Percentiles rank a stretch among this genome's conserved stretches.
Evolutionary conservation across 2,329 filamentous ascomycete genomes (phyloP).

Genomic region (Dothideomycetes sp.): DNA sequence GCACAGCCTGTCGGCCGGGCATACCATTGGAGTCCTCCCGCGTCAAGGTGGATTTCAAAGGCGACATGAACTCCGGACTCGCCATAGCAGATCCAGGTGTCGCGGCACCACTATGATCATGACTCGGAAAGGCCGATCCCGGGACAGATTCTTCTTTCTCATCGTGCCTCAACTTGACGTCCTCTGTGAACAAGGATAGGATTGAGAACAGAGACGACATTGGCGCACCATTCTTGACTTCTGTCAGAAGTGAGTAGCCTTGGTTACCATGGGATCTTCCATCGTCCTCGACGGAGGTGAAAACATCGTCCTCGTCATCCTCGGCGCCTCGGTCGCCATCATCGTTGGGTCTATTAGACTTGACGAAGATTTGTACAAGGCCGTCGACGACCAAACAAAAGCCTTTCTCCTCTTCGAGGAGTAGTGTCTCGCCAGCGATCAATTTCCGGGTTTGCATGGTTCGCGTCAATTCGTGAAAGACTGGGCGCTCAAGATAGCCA

Average conservation of each 20-base stretch:
- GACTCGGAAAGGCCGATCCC: not conserved
- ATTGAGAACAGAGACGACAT: conserved; percentile 99
- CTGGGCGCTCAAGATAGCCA: conserved; percentile 87
- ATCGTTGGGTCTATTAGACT: conserved; percentile 54
- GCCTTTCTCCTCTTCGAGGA: conserved; percentile 93
- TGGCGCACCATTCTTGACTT: conserved; percentile 93
- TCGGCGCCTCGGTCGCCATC: conserved; percentile 29
- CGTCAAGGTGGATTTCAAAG: not conserved
- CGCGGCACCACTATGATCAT: conserved; percentile 9
- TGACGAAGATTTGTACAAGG: conserved; percentile 94
- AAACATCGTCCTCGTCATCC: conserved; percentile 17
- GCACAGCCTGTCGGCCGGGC: conserved; percentile 37
- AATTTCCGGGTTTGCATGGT: conserved; percentile 98
- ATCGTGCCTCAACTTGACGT: conserved; percentile 66
- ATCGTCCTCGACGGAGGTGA: conserved; percentile 43
- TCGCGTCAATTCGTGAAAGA: conserved; percentile 93
- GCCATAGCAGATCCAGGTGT: conserved; percentile 28
- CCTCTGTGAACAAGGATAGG: conserved; percentile 91
- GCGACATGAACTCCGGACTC: conserved; percentile 22
- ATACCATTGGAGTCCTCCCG: not conserved
- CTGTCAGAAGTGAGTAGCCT: conserved; percentile 87
- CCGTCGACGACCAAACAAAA: conserved; percentile 97
- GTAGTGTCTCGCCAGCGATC: conserved; percentile 88
- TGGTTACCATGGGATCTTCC: conserved; percentile 54
- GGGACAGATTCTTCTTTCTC: conserved; percentile 46